Percentiles rank a stretch among this genome's conserved stretches.
Evolutionary conservation across 2,329 filamentous ascomycete species (phyloP).

Genomic region (Aspergillus nomiae): DNA sequence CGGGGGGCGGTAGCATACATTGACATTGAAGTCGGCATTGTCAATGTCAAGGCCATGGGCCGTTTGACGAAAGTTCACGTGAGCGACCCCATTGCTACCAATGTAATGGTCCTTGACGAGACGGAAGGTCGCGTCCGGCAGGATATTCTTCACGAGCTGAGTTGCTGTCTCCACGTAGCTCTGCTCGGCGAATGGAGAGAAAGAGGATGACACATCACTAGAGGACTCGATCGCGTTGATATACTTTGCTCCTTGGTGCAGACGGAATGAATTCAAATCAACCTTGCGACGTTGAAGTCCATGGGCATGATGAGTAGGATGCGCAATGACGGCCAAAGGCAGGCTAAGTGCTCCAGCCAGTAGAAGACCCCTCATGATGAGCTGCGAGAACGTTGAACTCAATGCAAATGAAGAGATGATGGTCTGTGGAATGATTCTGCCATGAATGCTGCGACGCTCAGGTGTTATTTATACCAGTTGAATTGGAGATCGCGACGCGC

Average conservation of each 20-base stretch:
- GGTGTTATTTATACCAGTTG: not conserved
- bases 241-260: conserved; percentile 7
- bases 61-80: conserved; percentile 19
- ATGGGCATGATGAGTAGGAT: conserved; percentile 3
- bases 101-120: conserved; percentile 18
- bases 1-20: conserved; percentile 5
- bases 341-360: conserved; percentile 10
- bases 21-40: conserved; percentile 22
- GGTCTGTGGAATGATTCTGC: not conserved
- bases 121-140: conserved; percentile 12
- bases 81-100: conserved; percentile 17
- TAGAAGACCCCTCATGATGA: conserved; percentile 10
- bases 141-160: conserved; percentile 7
- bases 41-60: conserved; percentile 18
- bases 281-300: conserved; percentile 8
- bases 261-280: conserved; percentile 12
- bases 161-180: conserved; percentile 13
- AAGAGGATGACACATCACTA: not conserved
- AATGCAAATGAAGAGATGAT: not conserved
- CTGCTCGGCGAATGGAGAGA: not conserved
- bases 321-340: conserved; percentile 6
- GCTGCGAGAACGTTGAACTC: not conserved
- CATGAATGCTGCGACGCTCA: too few species aligned
- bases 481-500: not conserved
- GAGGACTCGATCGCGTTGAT: conserved; percentile 1